Base-by-base conservation (phyloP, 495 filamentous ascomycete species). In the Penicillium argentinense region DNA sequence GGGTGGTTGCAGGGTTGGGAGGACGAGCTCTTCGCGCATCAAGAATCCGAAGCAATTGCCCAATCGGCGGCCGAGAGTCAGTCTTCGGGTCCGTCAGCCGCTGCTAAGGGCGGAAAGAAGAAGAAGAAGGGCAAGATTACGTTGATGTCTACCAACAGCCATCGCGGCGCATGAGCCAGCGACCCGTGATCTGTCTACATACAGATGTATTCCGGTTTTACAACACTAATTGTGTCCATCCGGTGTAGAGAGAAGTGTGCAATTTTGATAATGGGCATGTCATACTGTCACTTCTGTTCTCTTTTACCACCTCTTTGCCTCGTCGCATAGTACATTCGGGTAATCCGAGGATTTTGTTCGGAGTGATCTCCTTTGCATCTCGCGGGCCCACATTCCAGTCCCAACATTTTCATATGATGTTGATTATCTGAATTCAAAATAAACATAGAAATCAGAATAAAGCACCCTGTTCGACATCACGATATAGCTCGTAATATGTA, bases 41-140 rank as follows among this genome's bases (percentile, higher is more conserved):
- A 65, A 29, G 69, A 73, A 43, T 63, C 57, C 16, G 69, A 68
- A 37, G 7, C 69, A n/a, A 57, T 75, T 9, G 67, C 71, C 1
- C 64, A 69, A 25, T 63, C 61, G 12, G 53, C 52, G 11, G 33
- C 55, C 18, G 65, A 68, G 29, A 64, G 55, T 9, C 63, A 53
- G 29, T 55, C 50, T 16, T 49, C 40, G 45, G 54, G 49, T 30
- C 61, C 51, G 32, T 57, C 33, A 39, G 53, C n/a, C n/a, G n/a
- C 29, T 14, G 57, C 57, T 9, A 36, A 36, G 7, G 65, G 60
- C 5, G 69, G 69, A 38, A 75, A 76, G 41, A 91, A 88, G 71
- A 90, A 88, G 69, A 95, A 92, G 74, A 96, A 95, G 71, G 83
- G 80, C 41, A 91, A 95, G 75, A 96, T 96, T 40, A 96, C 89